Evolutionary conservation across 2,329 filamentous ascomycete species (phyloP), one percentile per base, ranked within the genome.

Genomic region (Pseudocercospora pini-densiflorae): DNA sequence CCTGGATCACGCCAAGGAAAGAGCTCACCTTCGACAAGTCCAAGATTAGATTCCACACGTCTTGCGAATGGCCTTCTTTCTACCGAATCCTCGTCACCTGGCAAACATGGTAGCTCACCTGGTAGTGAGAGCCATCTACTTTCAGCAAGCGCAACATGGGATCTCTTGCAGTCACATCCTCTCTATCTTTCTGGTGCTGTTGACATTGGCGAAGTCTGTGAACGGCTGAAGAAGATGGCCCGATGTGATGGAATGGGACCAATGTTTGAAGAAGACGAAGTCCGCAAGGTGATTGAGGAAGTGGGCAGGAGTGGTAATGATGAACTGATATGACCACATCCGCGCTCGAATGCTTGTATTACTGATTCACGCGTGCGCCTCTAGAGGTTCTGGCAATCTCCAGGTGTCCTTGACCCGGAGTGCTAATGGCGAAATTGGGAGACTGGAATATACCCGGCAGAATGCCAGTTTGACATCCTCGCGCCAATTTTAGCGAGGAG

Each of bases 191-290:
- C 87, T 55, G 93, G 93, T 0, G 82, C 92, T 21, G 89, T 97
- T 27, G 92, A 98, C 77, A 88, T 97, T 12, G 90, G 86, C 43
- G 87, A 91, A 76, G 91, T 97, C 33, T 93, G 90, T 77, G 91
- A 95, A 75, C 84, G 89, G 12, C 82, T 98, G 61, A 94, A 92
- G 81, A 84, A 85, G 19, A 82, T 87, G 73, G 92, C 92, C 19
- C 88, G 89, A 74, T 97, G 93, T 77, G 92, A 97, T 79, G 94
- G 93, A 1, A 90, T 93, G 76, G 82, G 94, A 0, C 94, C 94
- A 1, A 93, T 95, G 47, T 97, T 97, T 73, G 89, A 91, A 68
- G 94, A 97, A 78, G 81, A 86, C 24, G 87, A 88, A 53, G 90
- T 98, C 16, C 79, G 88, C 51, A 82, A 84, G 68, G 92, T 92